Percentiles rank a stretch among this genome's conserved stretches.
Conservation (phyloP, 225 moss, liverwort and hornwort species). For the Anthoceros angustus region DNA sequence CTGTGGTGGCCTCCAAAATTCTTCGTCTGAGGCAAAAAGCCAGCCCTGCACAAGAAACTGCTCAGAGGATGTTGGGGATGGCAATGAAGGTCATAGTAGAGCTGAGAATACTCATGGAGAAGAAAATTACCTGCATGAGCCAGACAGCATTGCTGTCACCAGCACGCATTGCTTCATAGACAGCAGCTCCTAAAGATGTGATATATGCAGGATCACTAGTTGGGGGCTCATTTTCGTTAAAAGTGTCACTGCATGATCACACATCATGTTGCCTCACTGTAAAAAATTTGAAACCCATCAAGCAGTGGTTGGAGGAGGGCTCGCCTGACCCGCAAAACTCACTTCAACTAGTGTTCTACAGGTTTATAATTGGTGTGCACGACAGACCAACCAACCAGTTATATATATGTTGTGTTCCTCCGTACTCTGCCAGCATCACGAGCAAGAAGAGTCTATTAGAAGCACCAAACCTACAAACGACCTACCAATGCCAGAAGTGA, state of each 20-base stretch:
- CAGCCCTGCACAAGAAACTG: slow-evolving; percentile 40
- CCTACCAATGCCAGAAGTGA: neutral
- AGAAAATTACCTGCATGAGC: slow-evolving; percentile 72
- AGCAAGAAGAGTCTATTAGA: neutral
- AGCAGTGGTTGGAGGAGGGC: neutral
- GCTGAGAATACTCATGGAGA: neutral
- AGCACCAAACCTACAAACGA: neutral
- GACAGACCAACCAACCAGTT: slow-evolving; percentile 38
- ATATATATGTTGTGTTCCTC: slow-evolving; percentile 78
- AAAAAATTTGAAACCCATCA: slow-evolving; percentile 4
- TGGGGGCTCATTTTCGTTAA: slow-evolving; percentile 85
- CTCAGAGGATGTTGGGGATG: neutral
- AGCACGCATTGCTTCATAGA: slow-evolving; percentile 74
- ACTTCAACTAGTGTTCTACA: neutral
- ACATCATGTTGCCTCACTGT: neutral
- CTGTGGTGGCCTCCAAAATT: slow-evolving; percentile 81
- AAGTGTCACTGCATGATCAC: slow-evolving; percentile 45
- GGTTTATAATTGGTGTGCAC: neutral
- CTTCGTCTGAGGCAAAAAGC: slow-evolving; percentile 77
- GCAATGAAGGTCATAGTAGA: neutral
- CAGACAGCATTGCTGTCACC: slow-evolving; percentile 66
- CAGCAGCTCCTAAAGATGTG: slow-evolving; percentile 59
- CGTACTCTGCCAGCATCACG: slow-evolving; percentile 43
- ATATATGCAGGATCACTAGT: slow-evolving; percentile 71
- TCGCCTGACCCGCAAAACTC: too few species aligned